Evolutionary conservation across 345 rosid genomes (phyloP).

Genomic region (Citrus cavaleriei): DNA sequence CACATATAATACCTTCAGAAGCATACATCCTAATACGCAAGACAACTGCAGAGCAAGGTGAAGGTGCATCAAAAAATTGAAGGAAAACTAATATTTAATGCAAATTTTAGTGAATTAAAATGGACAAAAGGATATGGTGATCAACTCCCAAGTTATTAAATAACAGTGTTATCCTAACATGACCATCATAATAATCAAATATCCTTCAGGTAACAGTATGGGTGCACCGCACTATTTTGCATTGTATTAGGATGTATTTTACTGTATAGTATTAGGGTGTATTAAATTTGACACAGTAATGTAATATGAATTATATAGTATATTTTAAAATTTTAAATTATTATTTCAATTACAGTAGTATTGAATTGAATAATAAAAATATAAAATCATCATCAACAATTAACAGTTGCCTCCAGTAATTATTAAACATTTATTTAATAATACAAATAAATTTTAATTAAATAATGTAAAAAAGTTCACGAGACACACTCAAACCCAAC

Average conservation of each 20-base stretch:
- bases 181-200: not conserved
- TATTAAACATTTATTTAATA: no score
- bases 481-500: no score
- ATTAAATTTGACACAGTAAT: not conserved
- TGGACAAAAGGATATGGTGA: not conserved
- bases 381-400: not conserved
- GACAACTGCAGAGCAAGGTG: not conserved
- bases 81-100: not conserved
- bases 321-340: no score
- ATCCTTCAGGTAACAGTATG: not conserved
- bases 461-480: no score
- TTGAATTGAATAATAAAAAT: no score
- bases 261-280: not conserved
- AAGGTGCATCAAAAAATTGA: not conserved
- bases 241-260: no score
- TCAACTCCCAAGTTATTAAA: not conserved
- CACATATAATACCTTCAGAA: not conserved
- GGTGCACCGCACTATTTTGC: no score
- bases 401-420: not conserved
- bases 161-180: not conserved
- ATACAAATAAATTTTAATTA: no score
- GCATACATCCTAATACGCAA: not conserved
- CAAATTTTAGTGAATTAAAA: not conserved
- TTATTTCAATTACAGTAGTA: no score
- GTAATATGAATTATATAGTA: not conserved